These are phyloP conservation scores for Monosporascus sp. DNA, from an alignment of 2,329 filamentous ascomycete species.

Conservation along the genomic window DNA sequence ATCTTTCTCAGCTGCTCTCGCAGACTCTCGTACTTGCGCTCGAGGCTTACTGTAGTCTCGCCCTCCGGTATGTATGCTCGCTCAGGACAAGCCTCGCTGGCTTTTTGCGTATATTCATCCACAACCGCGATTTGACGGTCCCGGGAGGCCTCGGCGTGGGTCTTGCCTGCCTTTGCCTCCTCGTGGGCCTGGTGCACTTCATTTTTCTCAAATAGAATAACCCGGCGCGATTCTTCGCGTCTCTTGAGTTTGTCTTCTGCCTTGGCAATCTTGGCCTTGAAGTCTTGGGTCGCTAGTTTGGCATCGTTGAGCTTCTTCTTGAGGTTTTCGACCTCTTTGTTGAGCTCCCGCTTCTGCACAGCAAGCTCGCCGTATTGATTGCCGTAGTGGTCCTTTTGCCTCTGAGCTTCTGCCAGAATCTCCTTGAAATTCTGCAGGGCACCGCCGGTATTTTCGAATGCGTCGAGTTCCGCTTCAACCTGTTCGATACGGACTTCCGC, in stretches of 20 bases:
- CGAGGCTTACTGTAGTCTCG: conserved; percentile 55
- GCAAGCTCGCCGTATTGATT: conserved; percentile 48
- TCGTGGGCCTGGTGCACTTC: conserved; percentile 47
- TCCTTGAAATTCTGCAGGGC: conserved; percentile 54
- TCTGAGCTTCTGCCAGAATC: conserved; percentile 49
- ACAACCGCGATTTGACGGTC: conserved; percentile 44
- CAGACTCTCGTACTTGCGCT: conserved; percentile 50
- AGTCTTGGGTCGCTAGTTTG: conserved; percentile 30
- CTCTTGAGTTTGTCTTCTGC: conserved; percentile 47
- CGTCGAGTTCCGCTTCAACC: conserved; percentile 57
- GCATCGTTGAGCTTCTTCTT: conserved; percentile 30
- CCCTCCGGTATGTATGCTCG: conserved; percentile 60
- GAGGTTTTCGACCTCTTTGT: conserved; percentile 34
- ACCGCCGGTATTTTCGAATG: conserved; percentile 62
- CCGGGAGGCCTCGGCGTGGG: conserved; percentile 39
- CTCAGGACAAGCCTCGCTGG: conserved; percentile 44
- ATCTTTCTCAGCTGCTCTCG: conserved; percentile 53
- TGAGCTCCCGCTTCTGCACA: conserved; percentile 44
- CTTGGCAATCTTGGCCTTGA: conserved; percentile 47
- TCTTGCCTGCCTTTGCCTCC: conserved; percentile 40
- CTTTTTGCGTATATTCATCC: conserved; percentile 49
- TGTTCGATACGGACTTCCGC: conserved; percentile 54
- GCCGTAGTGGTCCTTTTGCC: conserved; percentile 43
- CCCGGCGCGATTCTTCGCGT: conserved; percentile 42
- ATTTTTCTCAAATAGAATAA: conserved; percentile 59